Conservation (phyloP, 1,284 basidiomycete species). For the Moesziomyces aphidis region DNA sequence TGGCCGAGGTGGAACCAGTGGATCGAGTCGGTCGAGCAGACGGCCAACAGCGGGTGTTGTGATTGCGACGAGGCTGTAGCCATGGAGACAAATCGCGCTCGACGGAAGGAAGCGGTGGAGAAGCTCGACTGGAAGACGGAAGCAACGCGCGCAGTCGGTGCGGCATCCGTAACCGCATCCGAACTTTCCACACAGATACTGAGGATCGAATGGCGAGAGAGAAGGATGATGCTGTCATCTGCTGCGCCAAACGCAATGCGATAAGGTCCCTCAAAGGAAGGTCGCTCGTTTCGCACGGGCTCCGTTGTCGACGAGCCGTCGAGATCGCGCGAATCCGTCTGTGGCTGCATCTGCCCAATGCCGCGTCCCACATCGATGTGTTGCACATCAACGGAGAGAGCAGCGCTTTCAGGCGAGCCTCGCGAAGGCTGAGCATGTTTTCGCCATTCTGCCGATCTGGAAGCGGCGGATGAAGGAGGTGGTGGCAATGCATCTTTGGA, state of each 20-base stretch:
- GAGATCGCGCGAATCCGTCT: neutral
- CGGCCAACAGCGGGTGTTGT: slow-evolving; percentile 17
- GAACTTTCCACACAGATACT: slow-evolving; percentile 1
- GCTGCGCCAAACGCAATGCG: slow-evolving; percentile 9
- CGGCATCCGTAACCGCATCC: neutral
- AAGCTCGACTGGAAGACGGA: slow-evolving; percentile 14
- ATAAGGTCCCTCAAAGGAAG: slow-evolving; percentile 2
- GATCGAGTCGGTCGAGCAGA: slow-evolving; percentile 36
- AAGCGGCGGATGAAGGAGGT: neutral
- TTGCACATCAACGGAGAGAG: neutral
- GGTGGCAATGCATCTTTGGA: neutral
- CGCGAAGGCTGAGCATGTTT: neutral
- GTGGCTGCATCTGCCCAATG: neutral
- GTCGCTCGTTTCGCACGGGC: too few relatives aligned
- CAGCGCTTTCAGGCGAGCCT: neutral
- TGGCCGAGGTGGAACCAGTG: slow-evolving; percentile 31
- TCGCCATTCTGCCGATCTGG: neutral
- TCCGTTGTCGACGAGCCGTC: neutral
- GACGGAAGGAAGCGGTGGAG: slow-evolving; percentile 20
- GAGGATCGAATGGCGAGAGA: slow-evolving; percentile 11
- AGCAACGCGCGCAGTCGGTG: neutral
- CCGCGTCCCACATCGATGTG: neutral
- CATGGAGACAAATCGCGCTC: slow-evolving; percentile 26
- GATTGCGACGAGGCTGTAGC: neutral
- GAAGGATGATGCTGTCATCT: slow-evolving; percentile 7